Conservation (phyloP, 345 rosid species). For the Turritis glabra region DNA sequence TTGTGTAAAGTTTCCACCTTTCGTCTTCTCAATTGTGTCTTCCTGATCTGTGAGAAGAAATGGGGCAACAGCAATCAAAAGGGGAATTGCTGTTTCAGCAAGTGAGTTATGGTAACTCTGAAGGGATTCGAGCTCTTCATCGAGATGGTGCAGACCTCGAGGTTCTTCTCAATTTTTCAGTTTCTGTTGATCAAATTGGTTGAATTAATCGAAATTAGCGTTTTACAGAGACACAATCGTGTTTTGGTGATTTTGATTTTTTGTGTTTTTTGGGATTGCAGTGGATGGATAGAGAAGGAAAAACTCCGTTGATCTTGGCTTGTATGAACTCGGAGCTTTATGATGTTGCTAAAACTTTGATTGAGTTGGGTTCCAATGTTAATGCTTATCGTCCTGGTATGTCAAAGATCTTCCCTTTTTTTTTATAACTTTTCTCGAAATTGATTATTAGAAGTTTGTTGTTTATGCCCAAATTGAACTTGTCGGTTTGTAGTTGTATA, state of each 20-base stretch:
- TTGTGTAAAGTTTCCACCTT: conserved; percentile 4
- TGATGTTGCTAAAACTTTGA: conserved; percentile 74
- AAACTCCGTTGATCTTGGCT: conserved; percentile 86
- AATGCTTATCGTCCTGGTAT: conserved; percentile 89
- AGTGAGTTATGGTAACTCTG: conserved; percentile 69
- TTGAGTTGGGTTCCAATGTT: conserved; percentile 84
- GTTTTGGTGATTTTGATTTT: not conserved
- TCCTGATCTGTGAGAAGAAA: conserved; percentile 21
- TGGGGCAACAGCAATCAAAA: conserved; percentile 97
- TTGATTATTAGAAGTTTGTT: not conserved
- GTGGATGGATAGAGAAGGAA: conserved; percentile 94
- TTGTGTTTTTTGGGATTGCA: conserved; percentile 32
- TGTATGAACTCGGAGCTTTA: conserved; percentile 66
- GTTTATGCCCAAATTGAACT: not conserved
- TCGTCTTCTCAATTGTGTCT: not conserved
- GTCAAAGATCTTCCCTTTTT: not conserved
- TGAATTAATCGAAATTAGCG: conserved; percentile 14
- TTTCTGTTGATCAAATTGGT: not conserved
- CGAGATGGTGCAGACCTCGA: conserved; percentile 89
- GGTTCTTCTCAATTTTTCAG: conserved; percentile 38
- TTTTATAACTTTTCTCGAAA: not conserved
- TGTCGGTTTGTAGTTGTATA: not conserved
- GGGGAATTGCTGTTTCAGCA: conserved; percentile 83
- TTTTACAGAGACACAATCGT: not conserved
- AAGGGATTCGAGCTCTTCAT: conserved; percentile 77